These are phyloP conservation scores for Mycosarcoma maydis DNA, from an alignment of 1,284 basidiomycete genomes.

Conservation along the genomic window DNA sequence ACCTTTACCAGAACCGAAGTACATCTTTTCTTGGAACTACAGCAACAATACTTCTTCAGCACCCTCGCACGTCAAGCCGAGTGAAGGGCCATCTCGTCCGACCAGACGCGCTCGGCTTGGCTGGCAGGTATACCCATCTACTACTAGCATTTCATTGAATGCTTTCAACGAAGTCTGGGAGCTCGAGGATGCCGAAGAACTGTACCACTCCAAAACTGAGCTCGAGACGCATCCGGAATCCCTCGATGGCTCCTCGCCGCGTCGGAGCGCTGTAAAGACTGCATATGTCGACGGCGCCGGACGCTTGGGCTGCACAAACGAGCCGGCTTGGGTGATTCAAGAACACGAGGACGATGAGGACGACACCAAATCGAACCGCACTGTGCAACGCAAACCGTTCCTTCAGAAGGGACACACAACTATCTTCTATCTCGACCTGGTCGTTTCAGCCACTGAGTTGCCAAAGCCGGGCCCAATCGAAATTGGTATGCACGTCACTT, in stretches of 20 bases:
- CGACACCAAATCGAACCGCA: slow-evolving; percentile 3
- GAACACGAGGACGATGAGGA: slow-evolving; percentile 25
- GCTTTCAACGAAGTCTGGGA: slow-evolving; percentile 61
- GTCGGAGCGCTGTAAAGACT: slow-evolving; percentile 19
- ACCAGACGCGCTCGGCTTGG: slow-evolving; percentile 8
- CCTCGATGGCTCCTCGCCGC: neutral
- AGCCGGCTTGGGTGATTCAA: slow-evolving; percentile 16
- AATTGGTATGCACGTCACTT: slow-evolving; percentile 50
- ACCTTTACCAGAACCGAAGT: slow-evolving; percentile 22
- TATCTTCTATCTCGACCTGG: slow-evolving; percentile 29
- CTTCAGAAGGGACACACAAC: slow-evolving; percentile 40
- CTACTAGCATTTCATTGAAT: slow-evolving; percentile 37
- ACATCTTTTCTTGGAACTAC: slow-evolving; percentile 17
- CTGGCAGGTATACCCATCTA: slow-evolving; percentile 36
- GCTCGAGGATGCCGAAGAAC: slow-evolving; percentile 51
- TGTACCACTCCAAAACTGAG: slow-evolving; percentile 17
- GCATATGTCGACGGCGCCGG: slow-evolving; percentile 2
- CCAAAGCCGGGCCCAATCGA: slow-evolving; percentile 21
- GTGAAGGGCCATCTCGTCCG: neutral
- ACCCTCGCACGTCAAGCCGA: neutral
- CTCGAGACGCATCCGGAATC: neutral
- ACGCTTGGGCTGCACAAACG: neutral
- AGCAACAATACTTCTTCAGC: neutral
- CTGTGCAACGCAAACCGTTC: slow-evolving; percentile 18
- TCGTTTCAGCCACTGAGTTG: slow-evolving; percentile 14